phyloP scores from a whole-genome alignment of 768 basidiomycete genomes.

The Lentinula boryana region DNA sequence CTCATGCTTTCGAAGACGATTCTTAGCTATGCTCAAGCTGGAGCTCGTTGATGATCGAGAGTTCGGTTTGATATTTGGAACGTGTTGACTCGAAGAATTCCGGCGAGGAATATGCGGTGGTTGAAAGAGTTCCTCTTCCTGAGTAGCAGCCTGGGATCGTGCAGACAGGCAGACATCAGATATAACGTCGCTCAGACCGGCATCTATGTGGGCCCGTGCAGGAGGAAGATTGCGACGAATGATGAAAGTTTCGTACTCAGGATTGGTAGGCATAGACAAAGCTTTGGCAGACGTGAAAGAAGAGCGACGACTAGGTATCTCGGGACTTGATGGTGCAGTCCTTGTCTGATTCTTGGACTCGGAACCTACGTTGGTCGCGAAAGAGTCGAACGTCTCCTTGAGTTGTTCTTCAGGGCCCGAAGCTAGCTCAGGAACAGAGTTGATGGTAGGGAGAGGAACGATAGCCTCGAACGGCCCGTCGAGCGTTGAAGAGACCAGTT shows the following conservation, averaged over 20 bases:
- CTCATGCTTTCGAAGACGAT: slow-evolving; percentile 59
- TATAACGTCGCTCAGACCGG: slow-evolving; percentile 74
- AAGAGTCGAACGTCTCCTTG: slow-evolving; percentile 1
- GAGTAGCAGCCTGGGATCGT: slow-evolving; percentile 56
- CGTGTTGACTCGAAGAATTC: not conserved
- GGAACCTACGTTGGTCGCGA: slow-evolving; percentile 5
- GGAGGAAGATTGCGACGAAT: slow-evolving; percentile 62
- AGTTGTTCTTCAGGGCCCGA: slow-evolving; percentile 12
- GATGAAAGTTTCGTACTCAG: slow-evolving; percentile 55
- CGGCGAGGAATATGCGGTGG: slow-evolving; percentile 37
- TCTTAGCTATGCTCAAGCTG: slow-evolving; percentile 57
- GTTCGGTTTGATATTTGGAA: not conserved
- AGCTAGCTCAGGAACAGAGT: slow-evolving; percentile 47
- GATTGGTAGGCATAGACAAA: slow-evolving; percentile 45
- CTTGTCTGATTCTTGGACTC: slow-evolving; percentile 15
- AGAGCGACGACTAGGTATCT: slow-evolving; percentile 44
- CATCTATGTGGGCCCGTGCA: slow-evolving; percentile 68
- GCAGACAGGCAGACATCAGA: slow-evolving; percentile 68
- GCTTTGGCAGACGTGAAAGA: slow-evolving; percentile 60
- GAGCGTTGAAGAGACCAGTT: slow-evolving; percentile 25
- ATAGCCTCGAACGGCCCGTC: slow-evolving; percentile 35
- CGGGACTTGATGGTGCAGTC: slow-evolving; percentile 9
- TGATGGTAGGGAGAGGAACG: slow-evolving; percentile 44
- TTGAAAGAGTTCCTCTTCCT: slow-evolving; percentile 61
- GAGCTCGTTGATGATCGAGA: slow-evolving; percentile 50